Base-by-base conservation (phyloP, 176 grass and related monocot species). In the Echinochloa phyllopogon region DNA sequence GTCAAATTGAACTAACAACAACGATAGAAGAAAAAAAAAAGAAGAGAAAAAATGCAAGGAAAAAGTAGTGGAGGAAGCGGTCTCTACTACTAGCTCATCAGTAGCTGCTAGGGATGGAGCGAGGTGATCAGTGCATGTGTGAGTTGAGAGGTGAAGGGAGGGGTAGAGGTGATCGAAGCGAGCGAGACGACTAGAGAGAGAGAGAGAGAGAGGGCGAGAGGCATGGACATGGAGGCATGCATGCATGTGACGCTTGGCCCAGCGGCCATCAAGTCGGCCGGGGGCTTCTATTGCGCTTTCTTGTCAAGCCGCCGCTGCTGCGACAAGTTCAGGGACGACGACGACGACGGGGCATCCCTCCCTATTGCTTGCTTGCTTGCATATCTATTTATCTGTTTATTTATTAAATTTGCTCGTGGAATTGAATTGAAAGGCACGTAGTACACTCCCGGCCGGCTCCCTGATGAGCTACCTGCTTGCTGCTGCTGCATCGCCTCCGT, bases 201-300 rank as follows among this genome's bases (percentile, higher is more conserved):
- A 24, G 47, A 14, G 86, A 78, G 36, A 33, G 3, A 11, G 51
- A 9, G 43, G 6, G 68, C 6, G 45, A 40, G 62, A 44, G 10
- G 6, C 47, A 2, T 33, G 21, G 57, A 67, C 82, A 82, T 73
- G 70, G 11, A 74, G 23, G 84, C 86, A 94, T 85, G 76, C 29
- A 50, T 25, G 86, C 90, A 94, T 94, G 93, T 94, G 93, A 89
- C 23, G 87, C 58, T 88, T 91, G 90, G 86, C 90, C 90, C 93
- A 80, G 71, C 51, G 38, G 82, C 89, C 68, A 75, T 94, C 92
- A 92, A 89, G 24, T 94, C 92, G 51, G 29, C 29, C 29, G 29
- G 29, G 29, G 65, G 23, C 57, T 89, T 81, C 89, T 89, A 82
- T 89, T 88, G 92, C 76, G 92, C 89, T 92, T 94, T 94, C 90